Evolutionary conservation across 805 yeast genomes (phyloP), one percentile per base, ranked within the genome.

Genomic region (Nakazawaea holstii): DNA sequence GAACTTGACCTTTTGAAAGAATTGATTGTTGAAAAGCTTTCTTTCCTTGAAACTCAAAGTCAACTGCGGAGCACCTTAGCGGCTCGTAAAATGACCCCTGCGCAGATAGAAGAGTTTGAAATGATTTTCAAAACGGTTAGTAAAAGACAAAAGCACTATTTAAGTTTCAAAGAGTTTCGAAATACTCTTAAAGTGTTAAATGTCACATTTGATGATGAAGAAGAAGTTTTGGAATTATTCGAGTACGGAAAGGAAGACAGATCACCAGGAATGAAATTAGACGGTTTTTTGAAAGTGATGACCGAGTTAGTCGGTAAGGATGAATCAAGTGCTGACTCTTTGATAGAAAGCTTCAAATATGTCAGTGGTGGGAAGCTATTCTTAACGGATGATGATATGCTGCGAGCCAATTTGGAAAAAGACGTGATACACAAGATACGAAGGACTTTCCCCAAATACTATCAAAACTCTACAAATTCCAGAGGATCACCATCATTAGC

Each of bases 171-270:
- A 9, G 80, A 76, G 55, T 76, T 76, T 50, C 58, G 64, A 3
- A 68, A 67, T 0, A 73, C 77, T 2, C 55, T 75, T 49, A 65
- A 66, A n/a, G 59, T 67, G 36, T 57, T 74, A 24, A 75, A 76
- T 20, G 64, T 70, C 1, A 64, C 60, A 5, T 59, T 69, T 40
- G 50, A 59, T 40, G 50, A 59, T 1, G 65, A 59, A 10, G 61
- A 55, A 1, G 73, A 70, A 48, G 59, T 62, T 43, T 61, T 59
- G 33, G 69, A 70, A 29, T 57, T 73, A n/a, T 71, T 71, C 48
- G 67, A 65, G 38, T 53, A 57, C 27, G 46, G 56, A 6, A 57
- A 52, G 14, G 36, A 45, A 7, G 57, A 55, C 8, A 52, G 56
- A 2, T 46, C 55, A 24, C 44, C 66, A 20, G 68, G 65, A 1